A percentile compares a stretch with the other conserved stretches of the same genome.
These are phyloP conservation scores for Rhododendron ferrugineum DNA, from an alignment of 148 eudicot genomes.

Conservation along the genomic window DNA sequence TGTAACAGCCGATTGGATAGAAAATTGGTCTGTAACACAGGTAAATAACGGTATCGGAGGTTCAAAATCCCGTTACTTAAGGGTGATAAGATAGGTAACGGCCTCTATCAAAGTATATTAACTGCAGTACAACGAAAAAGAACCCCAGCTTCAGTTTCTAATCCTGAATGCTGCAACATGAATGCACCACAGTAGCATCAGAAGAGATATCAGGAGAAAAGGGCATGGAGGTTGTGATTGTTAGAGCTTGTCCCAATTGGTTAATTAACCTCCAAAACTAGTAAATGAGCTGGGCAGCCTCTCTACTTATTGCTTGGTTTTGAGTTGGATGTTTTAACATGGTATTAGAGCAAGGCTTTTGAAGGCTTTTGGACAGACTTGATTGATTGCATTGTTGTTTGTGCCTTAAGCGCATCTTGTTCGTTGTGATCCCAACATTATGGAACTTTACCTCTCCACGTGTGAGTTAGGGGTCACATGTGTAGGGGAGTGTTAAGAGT, in stretches of 20 bases:
- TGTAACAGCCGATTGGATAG: neutral
- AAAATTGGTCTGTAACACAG: neutral
- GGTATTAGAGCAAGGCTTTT: neutral
- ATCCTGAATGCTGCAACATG: constrained; percentile 9
- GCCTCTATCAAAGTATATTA: neutral
- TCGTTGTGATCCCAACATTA: neutral
- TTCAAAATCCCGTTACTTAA: neutral
- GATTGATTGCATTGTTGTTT: neutral
- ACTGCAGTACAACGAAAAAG: neutral
- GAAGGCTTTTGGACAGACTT: neutral
- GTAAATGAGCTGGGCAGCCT: neutral
- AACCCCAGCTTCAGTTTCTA: constrained; percentile 2
- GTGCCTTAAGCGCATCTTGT: neutral
- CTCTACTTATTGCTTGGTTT: neutral
- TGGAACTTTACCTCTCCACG: neutral
- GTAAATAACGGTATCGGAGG: neutral
- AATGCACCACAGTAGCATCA: neutral
- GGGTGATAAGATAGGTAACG: neutral
- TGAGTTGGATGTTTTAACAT: neutral
- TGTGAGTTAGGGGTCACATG: neutral
- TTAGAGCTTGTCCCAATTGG: neutral
- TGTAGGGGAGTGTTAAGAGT: neutral
- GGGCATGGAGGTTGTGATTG: neutral
- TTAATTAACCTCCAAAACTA: neutral
- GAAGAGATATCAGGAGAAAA: neutral